phyloP scores from a whole-genome alignment of 306 rosid genomes.

The Senna siamea region DNA sequence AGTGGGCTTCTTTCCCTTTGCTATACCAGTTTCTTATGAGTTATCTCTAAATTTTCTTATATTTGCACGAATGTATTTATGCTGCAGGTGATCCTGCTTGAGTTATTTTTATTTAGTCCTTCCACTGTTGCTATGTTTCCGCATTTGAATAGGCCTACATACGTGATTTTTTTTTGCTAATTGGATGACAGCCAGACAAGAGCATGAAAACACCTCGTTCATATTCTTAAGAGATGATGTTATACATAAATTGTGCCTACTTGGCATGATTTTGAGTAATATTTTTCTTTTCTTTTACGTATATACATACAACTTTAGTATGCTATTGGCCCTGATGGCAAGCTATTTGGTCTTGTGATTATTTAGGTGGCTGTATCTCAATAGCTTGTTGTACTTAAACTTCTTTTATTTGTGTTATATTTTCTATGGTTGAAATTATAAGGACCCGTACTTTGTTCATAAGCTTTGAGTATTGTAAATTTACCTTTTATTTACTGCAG shows the following conservation, averaged over 20 bases:
- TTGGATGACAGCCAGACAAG: not conserved
- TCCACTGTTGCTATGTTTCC: not conserved
- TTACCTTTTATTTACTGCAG: no score
- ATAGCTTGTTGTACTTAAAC: not conserved
- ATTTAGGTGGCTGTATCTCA: conserved; percentile 2
- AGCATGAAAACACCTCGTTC: not conserved
- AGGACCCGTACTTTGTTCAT: not conserved
- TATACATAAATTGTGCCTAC: conserved; percentile 22
- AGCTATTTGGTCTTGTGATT: conserved; percentile 9
- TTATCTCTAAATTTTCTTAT: no score
- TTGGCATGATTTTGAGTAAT: not conserved
- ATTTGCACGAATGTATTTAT: not conserved
- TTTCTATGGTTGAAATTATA: not conserved
- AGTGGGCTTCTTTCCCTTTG: not conserved
- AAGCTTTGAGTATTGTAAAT: conserved; percentile 1
- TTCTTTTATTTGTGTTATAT: conserved; percentile 15
- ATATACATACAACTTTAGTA: not conserved
- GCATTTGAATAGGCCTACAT: conserved; percentile 14
- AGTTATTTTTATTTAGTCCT: not conserved
- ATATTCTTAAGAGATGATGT: conserved; percentile 14
- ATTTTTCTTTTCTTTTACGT: not conserved
- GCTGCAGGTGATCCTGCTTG: not conserved
- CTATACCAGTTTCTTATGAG: not conserved
- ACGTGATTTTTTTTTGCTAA: not conserved
- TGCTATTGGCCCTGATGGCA: conserved; percentile 14